Base-by-base conservation (phyloP, 768 basidiomycete species). In the Serendipita sp. region DNA sequence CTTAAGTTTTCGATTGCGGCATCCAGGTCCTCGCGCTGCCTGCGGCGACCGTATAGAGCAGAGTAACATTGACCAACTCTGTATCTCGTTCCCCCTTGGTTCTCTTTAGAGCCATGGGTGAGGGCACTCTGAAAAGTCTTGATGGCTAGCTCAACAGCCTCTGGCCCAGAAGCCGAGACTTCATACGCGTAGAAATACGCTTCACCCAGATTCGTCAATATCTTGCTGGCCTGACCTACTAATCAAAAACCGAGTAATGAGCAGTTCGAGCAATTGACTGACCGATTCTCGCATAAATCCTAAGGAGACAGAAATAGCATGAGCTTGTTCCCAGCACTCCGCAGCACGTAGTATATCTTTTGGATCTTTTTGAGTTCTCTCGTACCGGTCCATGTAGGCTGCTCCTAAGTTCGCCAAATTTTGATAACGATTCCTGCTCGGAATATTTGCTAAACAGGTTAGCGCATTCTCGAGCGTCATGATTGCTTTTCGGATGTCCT, bases 381-480 rank as follows among this genome's bases (percentile, higher is more conserved):
- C 56, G n/a, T 30, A 60, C 10, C 56, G 56, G 32, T 60, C 56
- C 28, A 60, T 30, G 34, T 60, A 60, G 5, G 28, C 34, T 10
- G 56, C 18, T 24, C 56, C 56, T 28, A 60, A n/a, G 34, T 60
- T 60, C 16, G 34, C 56, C 18, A 60, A 37, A 60, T 60, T 60
- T 35, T 60, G 56, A 37, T 60, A 60, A 8, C 56, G 18, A 38
- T 60, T 60, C 37, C 30, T 24, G 34, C 30, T 60, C 35, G 56
- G 56, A 38, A n/a, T 10, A 38, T 32, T 60, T 28, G 28, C 28
- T 8, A 60, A 37, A n/a, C 37, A 28, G 4, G 56, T 60, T 10
- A 60, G 28, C 16, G 56, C 56, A 37, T 60, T 60, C 56, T 60
- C 56, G 18, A 60, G 56, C 35, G 56, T 60, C 30, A 60, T 30